Conservation (phyloP, 2,329 filamentous ascomycete species). For the Claviceps sp. region DNA sequence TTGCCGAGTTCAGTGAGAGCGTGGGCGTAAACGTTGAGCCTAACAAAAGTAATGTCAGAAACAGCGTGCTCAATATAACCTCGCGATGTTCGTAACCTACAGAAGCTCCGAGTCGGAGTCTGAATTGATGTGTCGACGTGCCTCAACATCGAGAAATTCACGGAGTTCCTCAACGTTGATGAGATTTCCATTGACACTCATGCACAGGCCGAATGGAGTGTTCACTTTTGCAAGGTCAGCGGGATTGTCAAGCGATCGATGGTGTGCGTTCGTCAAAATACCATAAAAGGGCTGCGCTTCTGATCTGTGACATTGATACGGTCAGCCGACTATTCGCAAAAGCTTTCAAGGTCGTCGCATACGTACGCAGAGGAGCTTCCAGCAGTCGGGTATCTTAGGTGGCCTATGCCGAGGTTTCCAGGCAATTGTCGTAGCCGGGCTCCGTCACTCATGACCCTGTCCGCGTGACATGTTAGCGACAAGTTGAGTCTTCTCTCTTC, state of each 20-base stretch:
- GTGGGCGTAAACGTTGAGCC: constrained; percentile 74
- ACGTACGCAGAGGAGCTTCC: constrained; percentile 50
- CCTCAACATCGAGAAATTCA: constrained; percentile 60
- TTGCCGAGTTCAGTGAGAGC: constrained; percentile 71
- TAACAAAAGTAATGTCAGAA: constrained; percentile 7
- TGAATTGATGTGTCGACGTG: constrained; percentile 78
- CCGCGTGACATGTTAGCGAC: constrained; percentile 19
- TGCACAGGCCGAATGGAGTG: constrained; percentile 66
- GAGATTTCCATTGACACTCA: constrained; percentile 80
- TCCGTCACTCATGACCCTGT: constrained; percentile 25
- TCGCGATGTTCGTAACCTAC: neutral
- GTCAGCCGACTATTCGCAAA: neutral
- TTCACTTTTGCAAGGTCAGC: constrained; percentile 36
- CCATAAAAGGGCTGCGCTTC: constrained; percentile 82
- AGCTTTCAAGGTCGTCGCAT: neutral
- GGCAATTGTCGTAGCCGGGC: constrained; percentile 44
- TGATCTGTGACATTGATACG: constrained; percentile 37
- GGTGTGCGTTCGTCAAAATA: neutral
- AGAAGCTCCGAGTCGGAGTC: constrained; percentile 65
- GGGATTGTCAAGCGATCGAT: neutral
- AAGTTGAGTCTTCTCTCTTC: constrained; percentile 9
- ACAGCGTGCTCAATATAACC: neutral
- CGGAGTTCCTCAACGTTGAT: constrained; percentile 62
- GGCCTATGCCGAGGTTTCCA: constrained; percentile 69
- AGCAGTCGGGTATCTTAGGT: constrained; percentile 80